Base-by-base conservation (phyloP, 2,329 filamentous ascomycete genomes). In the Calonectria montana region DNA sequence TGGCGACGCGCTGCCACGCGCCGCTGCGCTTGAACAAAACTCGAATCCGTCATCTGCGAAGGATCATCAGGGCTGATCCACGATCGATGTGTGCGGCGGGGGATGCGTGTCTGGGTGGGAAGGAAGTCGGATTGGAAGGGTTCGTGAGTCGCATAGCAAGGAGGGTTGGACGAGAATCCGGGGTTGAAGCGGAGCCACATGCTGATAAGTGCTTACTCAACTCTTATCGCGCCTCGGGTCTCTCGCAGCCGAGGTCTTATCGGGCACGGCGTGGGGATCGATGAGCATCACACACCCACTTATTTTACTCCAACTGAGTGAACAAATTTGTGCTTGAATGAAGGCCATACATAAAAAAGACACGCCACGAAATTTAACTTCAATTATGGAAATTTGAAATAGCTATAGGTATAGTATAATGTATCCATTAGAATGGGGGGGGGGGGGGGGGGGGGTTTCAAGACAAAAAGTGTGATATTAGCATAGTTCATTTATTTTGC, bases 11-110 rank as follows among this genome's bases (percentile, higher is more conserved):
- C 93, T 76, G 93, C 90, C 72, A 98, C 92, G 82, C 96, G 94
- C 85, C 94, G 90, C 86, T 98, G 96, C 76, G 96, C 96, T 83
- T 94, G 93, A 83, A 94, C 93, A 85, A 98, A 98, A 84, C 94
- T 94, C 73, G 86, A 84, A 73, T 87, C 85, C 79, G 84, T 88
- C 87, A 89, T 89, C 76, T 76, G 75, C 72, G 70, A 71, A 77
- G 73, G 75, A 80, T 82, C 81, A 83, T 84, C 69, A 75, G 74
- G 62, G 72, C 29, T 15, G 31, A 18, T 21, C 29, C 53, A 35
- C 53, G 35, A 31, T 25, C n/a, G 53, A 37, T 23, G 53, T 37
- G 53, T 13, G 21, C 5, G 29, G 53, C 31, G n/a, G 31, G 31
- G n/a, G 21, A 18, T 13, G 53, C 21, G 53, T 21, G 31, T 23